Evolutionary conservation across 441 rosid genomes (phyloP), one percentile per base, ranked within the genome.

Genomic region (Jatropha multifida): DNA sequence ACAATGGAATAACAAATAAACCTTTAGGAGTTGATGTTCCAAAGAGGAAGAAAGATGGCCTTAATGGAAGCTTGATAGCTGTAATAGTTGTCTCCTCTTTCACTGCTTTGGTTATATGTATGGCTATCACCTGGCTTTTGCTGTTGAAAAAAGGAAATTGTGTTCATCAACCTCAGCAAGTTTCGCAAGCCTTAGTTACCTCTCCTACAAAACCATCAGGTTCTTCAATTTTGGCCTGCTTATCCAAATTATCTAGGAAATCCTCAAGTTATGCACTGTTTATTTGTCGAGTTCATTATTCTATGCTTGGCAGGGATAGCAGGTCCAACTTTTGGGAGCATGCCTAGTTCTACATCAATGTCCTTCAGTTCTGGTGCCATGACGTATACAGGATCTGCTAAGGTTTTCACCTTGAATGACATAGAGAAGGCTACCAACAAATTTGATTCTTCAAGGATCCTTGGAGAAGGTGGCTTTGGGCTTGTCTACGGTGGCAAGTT

Each of bases 381-480:
- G 85, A 75, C 91, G 59, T 87, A 84, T 66, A 75, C 87, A 4
- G 91, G 96, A 74, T 81, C 88, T n/a, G 87, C 92, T 37, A 91
- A 85, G 79, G 84, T 85, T 64, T 91, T 81, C 77, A 71, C 87
- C 37, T 71, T 79, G 71, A 79, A 61, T 71, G 94, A 86, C 23
- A 87, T 91, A 54, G 85, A 91, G 80, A 87, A 67, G 81, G 92
- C 91, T 18, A 91, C 94, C 6, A 80, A 84, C 65, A 73, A 77
- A 69, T 89, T 91, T 59, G 85, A 89, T 65, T 69, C 68, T 75
- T 83, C 84, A 23, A 82, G 83, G 80, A 52, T 86, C 74, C 87
- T 91, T 0, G 94, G 96, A 20, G 89, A 91, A 82, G 96, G 96
- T 32, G 96, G 96, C 54, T 91, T 91, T 68, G 96, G 96, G 37